Evolutionary conservation across 768 basidiomycete genomes (phyloP).

Genomic region (Kwoniella sp.): DNA sequence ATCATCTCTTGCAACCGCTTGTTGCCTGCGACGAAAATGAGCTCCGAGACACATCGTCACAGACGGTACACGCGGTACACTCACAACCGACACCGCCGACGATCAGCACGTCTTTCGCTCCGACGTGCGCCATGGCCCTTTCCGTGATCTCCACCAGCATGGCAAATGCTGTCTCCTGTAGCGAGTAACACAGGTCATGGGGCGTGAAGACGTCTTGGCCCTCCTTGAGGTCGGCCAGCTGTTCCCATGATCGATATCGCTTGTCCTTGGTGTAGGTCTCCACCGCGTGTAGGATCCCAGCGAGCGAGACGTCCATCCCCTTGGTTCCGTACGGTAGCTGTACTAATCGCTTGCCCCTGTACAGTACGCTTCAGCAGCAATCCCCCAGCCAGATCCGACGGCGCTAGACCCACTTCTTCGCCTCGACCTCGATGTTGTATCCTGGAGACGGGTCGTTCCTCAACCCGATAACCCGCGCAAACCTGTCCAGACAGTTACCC

Average conservation of each 20-base stretch:
- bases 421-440: conserved; percentile 94
- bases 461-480: conserved; percentile 87
- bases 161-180: conserved; percentile 94
- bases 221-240: neutral
- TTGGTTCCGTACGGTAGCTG: conserved; percentile 91
- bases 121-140: conserved; percentile 97
- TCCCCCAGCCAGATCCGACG: neutral
- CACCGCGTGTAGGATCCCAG: conserved; percentile 82
- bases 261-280: conserved; percentile 85
- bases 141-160: conserved; percentile 99
- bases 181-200: conserved; percentile 91
- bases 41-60: neutral
- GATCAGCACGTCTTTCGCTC: conserved; percentile 90
- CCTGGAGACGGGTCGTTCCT: conserved; percentile 95
- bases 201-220: conserved; percentile 76
- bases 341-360: conserved; percentile 76
- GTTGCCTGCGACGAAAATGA: conserved; percentile 61
- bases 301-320: conserved; percentile 95
- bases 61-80: conserved; percentile 45
- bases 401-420: conserved; percentile 64
- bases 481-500: conserved; percentile 95
- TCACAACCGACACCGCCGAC: conserved; percentile 99
- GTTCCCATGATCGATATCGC: conserved; percentile 60
- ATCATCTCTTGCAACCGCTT: conserved; percentile 96
- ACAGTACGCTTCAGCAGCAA: neutral